Percentiles rank a stretch among this genome's conserved stretches.
Conservation (phyloP, 179 eudicot genomes). For the Vitellaria paradoxa region DNA sequence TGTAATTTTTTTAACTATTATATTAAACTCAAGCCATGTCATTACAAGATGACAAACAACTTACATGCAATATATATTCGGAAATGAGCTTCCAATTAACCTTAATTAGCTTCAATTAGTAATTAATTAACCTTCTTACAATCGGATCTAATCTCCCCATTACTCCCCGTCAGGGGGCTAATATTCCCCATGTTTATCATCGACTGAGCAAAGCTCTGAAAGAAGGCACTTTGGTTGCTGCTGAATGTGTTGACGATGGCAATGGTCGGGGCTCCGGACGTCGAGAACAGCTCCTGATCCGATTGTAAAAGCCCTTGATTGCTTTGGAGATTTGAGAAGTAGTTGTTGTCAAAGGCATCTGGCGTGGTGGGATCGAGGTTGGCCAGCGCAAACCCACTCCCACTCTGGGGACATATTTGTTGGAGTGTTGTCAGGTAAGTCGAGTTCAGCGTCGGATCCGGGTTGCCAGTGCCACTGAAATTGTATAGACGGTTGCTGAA, state of each 20-base stretch:
- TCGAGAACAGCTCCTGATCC: constrained; percentile 33
- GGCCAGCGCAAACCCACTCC: constrained; percentile 13
- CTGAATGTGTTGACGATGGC: constrained; percentile 18
- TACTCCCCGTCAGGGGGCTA: constrained; percentile 25
- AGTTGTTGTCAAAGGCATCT: constrained; percentile 26
- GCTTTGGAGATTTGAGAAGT: constrained; percentile 25
- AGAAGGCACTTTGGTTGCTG: constrained; percentile 23
- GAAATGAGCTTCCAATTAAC: not conserved
- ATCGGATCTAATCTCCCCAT: constrained; percentile 30
- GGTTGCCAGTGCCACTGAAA: constrained; percentile 34
- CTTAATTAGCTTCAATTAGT: not conserved
- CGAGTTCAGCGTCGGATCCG: constrained; percentile 35
- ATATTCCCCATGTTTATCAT: constrained; percentile 37
- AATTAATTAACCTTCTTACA: constrained; percentile 28
- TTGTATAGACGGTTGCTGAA: constrained; percentile 40
- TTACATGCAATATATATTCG: not conserved
- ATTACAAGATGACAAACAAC: not conserved
- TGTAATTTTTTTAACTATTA: no score
- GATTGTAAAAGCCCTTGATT: constrained; percentile 31
- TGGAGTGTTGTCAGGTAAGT: constrained; percentile 25
- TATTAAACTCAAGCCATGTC: not conserved
- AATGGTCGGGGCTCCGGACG: constrained; percentile 20
- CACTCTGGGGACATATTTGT: constrained; percentile 30
- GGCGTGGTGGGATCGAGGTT: constrained; percentile 31
- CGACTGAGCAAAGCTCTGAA: constrained; percentile 29